Evolutionary conservation across 169 alveolate species (phyloP), one percentile per base, ranked within the genome.

Genomic region (Plasmodium inui): DNA sequence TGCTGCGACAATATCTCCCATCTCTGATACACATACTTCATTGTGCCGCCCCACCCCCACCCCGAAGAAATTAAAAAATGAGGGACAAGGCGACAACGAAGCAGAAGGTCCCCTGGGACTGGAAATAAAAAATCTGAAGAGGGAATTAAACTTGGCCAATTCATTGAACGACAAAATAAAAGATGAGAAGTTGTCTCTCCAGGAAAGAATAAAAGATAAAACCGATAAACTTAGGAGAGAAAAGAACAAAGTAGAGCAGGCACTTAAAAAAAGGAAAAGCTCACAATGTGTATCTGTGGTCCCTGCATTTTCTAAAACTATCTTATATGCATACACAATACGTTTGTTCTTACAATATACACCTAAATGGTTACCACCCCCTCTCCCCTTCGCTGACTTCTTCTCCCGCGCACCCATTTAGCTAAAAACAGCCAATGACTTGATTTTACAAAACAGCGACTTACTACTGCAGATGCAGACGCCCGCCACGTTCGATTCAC

Each of bases 1-100:
- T 26, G 17, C 41, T 67, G n/a, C 76, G 30, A 67, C 76, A 67
- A 74, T 8, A 74, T 32, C 14, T n/a, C 2, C 5, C 7, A 50
- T 17, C 30, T 37, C 44, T 26, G 30, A 19, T 4, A 22, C 34
- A 22, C 22, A 26, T 81, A 28, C n/a, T 17, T 81, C 26, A 26
- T 50, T 19, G 17, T 81, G 8, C 10, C 44, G 55, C 76, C 73
- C 78, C 32, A 14, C 55, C 55, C 79, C 61, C 55, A 10, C 67
- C 67, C 67, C n/a, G 12, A 74, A 86, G 93, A 86, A 86, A 76
- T 86, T 86, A 67, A 76, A 46, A 86, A 73, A 86, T 37, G 76
- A 74, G 26, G 67, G 22, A 55, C 57, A 86, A 53, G 26, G 12
- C 32, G 55, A 86, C 32, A 71, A 28, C 26, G 80, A 86, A 76